phyloP scores from a whole-genome alignment of 495 filamentous ascomycete genomes.

The Cenococcum geophilum region DNA sequence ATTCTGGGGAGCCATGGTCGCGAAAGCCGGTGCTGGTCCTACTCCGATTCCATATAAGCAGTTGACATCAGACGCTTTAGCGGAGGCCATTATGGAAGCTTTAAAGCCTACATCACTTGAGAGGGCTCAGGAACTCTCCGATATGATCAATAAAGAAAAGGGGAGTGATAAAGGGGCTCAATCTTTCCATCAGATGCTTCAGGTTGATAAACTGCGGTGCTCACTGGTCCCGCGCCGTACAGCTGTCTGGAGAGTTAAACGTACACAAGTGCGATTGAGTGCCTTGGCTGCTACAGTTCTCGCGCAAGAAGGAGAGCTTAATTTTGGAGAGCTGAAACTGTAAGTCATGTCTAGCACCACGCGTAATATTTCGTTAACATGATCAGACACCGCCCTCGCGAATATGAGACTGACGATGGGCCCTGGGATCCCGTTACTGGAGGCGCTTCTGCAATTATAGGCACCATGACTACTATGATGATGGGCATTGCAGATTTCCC shows the following conservation, averaged over 20 bases:
- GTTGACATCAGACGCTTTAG: conserved; percentile 41
- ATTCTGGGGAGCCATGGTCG: conserved; percentile 54
- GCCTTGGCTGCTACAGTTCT: conserved; percentile 39
- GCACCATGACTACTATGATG: conserved; percentile 65
- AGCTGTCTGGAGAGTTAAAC: conserved; percentile 40
- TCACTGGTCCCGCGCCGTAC: conserved; percentile 31
- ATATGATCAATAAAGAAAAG: conserved; percentile 40
- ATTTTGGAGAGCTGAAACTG: conserved; percentile 40
- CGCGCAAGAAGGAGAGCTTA: conserved; percentile 36
- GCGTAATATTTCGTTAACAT: conserved; percentile 1
- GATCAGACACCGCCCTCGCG: conserved; percentile 34
- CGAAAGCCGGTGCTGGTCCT: conserved; percentile 47
- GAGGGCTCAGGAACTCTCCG: conserved; percentile 35
- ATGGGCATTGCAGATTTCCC: conserved; percentile 83
- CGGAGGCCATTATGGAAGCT: conserved; percentile 40
- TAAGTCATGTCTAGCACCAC: conserved; percentile 13
- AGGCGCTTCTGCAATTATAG: conserved; percentile 63
- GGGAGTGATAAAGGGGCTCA: conserved; percentile 38
- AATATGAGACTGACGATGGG: conserved; percentile 44
- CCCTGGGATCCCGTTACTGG: conserved; percentile 42
- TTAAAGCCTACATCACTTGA: conserved; percentile 37
- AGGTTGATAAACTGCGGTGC: conserved; percentile 39
- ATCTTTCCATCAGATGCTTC: conserved; percentile 40
- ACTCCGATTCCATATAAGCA: conserved; percentile 43
- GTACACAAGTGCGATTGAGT: conserved; percentile 37